Evolutionary conservation across 148 eudicot genomes (phyloP), one percentile per base, ranked within the genome.

Genomic region (Agrostemma githago): DNA sequence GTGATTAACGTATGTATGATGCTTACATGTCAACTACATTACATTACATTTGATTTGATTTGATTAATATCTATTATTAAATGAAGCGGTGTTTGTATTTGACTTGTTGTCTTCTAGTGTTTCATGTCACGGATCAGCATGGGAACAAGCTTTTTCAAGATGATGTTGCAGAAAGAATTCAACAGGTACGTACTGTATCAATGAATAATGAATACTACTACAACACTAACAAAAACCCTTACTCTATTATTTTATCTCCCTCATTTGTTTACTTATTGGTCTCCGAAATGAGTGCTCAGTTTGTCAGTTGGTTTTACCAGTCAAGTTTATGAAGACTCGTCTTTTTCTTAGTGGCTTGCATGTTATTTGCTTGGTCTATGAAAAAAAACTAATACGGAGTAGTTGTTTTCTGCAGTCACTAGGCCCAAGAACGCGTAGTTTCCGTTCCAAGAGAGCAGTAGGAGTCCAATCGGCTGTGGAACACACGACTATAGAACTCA

Each of bases 391-490:
- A 42, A 20, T 40, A 20, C 19, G 34, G 34, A 26, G 34, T 26
- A 26, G 34, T 1, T 71, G 57, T n/a, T 61, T 12, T 70, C 65
- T 65, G 51, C 88, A 93, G 98, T 90, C 96, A 19, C 81, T 93
- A 74, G 96, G 96, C 66, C 91, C 96, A 44, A 85, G 87, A 58
- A 92, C 90, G 20, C 85, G 92, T 15, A 89, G 97, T 78, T 88
- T 85, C 72, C 84, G 97, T 46, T 88, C 90, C 63, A 83, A 81
- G 77, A 86, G 94, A 68, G 80, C 90, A 17, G 94, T 88, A 14
- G 93, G 92, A 19, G 83, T 87, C 80, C 94, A 89, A 76, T 73
- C 89, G 66, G 85, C 91, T 17, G 66, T 77, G 17, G 97, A 87
- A 77, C 87, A 87, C 68, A 93, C 95, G 19, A 85, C 88, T 26